Percentiles rank a stretch among this genome's conserved stretches.
Evolutionary conservation across 1,139 yeast species (phyloP).

Genomic region (Schizosaccharomyces versatilis): DNA sequence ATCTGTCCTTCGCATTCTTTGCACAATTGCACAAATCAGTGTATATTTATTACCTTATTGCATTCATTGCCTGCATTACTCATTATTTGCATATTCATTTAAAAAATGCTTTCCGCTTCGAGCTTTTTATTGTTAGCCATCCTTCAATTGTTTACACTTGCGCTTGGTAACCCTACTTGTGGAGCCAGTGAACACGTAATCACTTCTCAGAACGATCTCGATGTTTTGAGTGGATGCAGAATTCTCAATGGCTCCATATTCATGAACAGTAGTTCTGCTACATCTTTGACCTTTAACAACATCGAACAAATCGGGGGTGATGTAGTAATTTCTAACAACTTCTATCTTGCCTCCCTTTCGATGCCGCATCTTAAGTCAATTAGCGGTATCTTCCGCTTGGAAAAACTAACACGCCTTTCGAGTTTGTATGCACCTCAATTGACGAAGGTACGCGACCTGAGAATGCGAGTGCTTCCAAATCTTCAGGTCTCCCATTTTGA

Average conservation of each 20-base stretch:
- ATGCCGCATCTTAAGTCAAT: constrained; percentile 65
- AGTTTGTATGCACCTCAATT: constrained; percentile 57
- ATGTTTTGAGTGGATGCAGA: constrained; percentile 46
- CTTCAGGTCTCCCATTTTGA: constrained; percentile 46
- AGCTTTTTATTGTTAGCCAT: neutral
- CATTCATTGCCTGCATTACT: too few species aligned
- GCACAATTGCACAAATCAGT: too few species aligned
- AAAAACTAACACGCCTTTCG: constrained; percentile 43
- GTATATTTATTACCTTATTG: too few species aligned
- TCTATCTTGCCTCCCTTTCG: constrained; percentile 22
- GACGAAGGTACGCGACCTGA: constrained; percentile 57
- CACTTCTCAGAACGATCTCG: constrained; percentile 59
- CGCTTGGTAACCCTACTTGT: neutral
- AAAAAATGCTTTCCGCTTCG: neutral
- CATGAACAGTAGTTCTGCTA: constrained; percentile 36
- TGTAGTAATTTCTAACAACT: constrained; percentile 28
- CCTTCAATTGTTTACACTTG: neutral
- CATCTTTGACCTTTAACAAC: constrained; percentile 24
- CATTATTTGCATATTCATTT: too few species aligned
- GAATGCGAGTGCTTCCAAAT: constrained; percentile 69
- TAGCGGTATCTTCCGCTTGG: constrained; percentile 43
- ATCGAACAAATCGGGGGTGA: constrained; percentile 58
- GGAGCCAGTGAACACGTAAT: constrained; percentile 2
- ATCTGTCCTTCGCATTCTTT: too few species aligned
- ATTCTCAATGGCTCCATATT: constrained; percentile 61